Percentiles rank a stretch among this genome's conserved stretches.
These are phyloP conservation scores for Lodderomyces parapsilosis DNA, from an alignment of 1,139 yeast species.

Conservation along the genomic window DNA sequence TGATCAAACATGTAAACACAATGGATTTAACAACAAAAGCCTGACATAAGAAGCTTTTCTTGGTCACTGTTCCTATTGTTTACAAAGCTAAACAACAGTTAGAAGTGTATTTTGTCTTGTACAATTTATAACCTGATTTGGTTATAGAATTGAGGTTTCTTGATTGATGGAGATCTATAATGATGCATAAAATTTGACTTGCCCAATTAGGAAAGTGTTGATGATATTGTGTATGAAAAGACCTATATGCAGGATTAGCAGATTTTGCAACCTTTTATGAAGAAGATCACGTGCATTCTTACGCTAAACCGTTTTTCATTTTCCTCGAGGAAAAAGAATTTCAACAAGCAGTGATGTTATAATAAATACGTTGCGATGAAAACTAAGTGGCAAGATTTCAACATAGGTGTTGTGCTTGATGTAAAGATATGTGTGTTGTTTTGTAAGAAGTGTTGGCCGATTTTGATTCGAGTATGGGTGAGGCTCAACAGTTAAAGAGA, in stretches of 20 bases:
- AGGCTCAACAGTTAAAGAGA: neutral
- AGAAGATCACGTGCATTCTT: neutral
- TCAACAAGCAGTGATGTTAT: no score
- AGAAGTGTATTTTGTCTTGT: neutral
- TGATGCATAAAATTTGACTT: constrained; percentile 5
- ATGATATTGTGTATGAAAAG: neutral
- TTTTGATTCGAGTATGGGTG: no score
- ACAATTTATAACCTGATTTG: neutral
- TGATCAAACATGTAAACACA: neutral
- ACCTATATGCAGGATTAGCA: neutral
- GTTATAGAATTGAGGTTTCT: neutral
- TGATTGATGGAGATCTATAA: neutral
- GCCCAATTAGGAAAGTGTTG: constrained; percentile 15
- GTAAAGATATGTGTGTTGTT: no score
- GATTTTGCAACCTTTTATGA: neutral
- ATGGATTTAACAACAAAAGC: neutral
- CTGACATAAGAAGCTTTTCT: neutral
- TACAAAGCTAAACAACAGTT: neutral
- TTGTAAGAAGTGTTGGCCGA: neutral
- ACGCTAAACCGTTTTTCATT: no score
- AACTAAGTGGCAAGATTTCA: neutral
- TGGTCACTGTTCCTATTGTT: neutral
- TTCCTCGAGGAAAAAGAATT: neutral
- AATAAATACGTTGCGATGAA: no score
- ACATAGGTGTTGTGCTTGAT: neutral